Base-by-base conservation (phyloP, 768 basidiomycete genomes). In the Hygrophorus pudorinus region DNA sequence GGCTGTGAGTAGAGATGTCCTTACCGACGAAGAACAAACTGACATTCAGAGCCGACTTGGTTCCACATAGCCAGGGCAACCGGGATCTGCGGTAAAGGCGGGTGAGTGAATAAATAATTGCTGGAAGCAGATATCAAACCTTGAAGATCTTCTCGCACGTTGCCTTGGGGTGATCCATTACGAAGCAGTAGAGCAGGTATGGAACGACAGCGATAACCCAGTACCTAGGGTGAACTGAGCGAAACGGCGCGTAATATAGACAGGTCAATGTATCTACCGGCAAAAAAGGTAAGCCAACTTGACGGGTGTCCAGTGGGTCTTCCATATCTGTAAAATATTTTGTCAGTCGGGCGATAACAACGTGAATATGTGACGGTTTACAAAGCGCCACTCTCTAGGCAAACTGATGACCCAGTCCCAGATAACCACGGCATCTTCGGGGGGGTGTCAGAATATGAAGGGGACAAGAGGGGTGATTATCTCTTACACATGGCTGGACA, bases 381-480 rank as follows among this genome's bases (percentile, higher is more conserved):
- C 85, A 63, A 82, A 86, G 55, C 75, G 74, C 67, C 78, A 86
- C 62, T 87, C 85, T 64, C 82, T 71, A 33, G 80, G 77, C 47
- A 87, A 61, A 59, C 81, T 81, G 56, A 83, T 78, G 57, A 83
- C 67, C 85, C 85, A 88, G 67, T 88, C 85, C 85, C 85, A 88
- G 42, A 86, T 62, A 48, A 85, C 79, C 40, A 88, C 79, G 45
- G 85, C 81, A 61, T 88, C 85, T 87, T 57, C 42, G 38, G 38
- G 35, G 20, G 27, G 27, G 29, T 44, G 36, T 41, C 27, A 14
- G 24, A 20, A 29, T 13, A 20, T 14, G 37, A 24, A 38, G 18
- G 13, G 13, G 33, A 32, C 36, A 36, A 11, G 42, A 40, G 11
- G 43, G 34, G 16, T 31, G 11, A 44, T 12, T 8, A 24, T 35